Conservation (phyloP, 139 green algal genomes). For the Gonium pectorale region DNA sequence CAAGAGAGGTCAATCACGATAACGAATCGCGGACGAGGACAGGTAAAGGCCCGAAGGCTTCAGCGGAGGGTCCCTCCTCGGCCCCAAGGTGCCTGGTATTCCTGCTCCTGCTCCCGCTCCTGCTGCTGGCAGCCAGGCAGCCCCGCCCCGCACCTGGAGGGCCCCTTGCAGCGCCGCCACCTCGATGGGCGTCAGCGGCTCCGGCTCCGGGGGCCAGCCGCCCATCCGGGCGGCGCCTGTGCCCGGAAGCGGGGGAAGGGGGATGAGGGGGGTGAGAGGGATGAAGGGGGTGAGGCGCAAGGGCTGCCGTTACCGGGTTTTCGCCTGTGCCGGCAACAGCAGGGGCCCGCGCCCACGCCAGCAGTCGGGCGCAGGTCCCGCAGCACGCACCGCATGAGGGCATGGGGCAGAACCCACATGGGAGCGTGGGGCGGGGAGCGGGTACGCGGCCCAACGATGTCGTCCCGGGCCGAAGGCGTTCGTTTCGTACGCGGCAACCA, state of each 20-base stretch:
- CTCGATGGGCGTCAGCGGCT: conserved; percentile 16
- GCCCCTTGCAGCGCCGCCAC: background rate
- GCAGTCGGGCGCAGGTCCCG: background rate
- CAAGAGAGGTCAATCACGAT: too few species aligned
- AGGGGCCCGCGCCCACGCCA: too few species aligned
- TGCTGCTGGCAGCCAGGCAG: background rate
- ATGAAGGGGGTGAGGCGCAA: background rate
- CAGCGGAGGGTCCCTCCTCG: background rate
- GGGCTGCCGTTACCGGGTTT: background rate
- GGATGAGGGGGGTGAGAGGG: background rate
- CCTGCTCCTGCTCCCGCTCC: background rate
- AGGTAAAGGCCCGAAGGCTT: too few species aligned
- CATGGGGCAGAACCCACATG: too few species aligned
- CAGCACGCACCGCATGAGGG: background rate
- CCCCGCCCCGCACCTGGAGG: background rate
- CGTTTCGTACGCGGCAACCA: too few species aligned
- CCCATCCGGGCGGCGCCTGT: background rate
- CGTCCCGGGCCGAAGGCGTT: too few species aligned
- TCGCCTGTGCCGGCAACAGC: background rate
- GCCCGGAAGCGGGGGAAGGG: background rate
- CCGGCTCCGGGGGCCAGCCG: background rate
- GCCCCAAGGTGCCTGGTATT: background rate
- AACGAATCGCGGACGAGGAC: too few species aligned
- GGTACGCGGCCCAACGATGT: too few species aligned
- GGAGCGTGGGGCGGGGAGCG: too few species aligned